Percentiles rank a stretch among this genome's conserved stretches.
phyloP scores from a whole-genome alignment of 2,329 filamentous ascomycete genomes.

The Curvularia hawaiiensis region DNA sequence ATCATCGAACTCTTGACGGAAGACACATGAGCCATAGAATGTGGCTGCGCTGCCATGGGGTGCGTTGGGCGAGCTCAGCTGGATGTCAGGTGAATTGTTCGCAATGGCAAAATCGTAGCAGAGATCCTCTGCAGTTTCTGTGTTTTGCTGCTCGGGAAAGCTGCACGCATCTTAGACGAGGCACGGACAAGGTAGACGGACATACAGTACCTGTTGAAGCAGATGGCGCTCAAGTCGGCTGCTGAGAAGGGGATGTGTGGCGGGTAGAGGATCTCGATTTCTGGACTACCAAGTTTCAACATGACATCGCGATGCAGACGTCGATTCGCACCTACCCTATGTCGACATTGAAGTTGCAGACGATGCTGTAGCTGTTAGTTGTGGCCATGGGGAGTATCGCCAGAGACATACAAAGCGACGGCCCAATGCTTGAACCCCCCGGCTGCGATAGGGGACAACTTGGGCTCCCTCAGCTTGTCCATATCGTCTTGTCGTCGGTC shows the following conservation, averaged over 20 bases:
- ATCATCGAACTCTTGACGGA: conserved; percentile 49
- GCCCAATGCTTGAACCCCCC: conserved; percentile 47
- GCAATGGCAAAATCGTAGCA: conserved; percentile 49
- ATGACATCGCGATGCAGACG: not conserved
- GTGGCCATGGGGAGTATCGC: not conserved
- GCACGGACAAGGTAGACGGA: not conserved
- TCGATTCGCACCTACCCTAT: conserved; percentile 40
- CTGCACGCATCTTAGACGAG: conserved; percentile 28
- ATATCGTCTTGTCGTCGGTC: conserved; percentile 32
- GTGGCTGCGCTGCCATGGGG: conserved; percentile 47
- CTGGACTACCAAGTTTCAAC: conserved; percentile 40
- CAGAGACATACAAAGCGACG: conserved; percentile 45
- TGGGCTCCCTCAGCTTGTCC: conserved; percentile 21
- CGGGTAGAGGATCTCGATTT: conserved; percentile 51
- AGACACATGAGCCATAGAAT: conserved; percentile 47
- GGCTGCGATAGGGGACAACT: conserved; percentile 14
- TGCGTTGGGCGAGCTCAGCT: conserved; percentile 43
- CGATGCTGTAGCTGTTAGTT: conserved; percentile 38
- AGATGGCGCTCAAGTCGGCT: conserved; percentile 49
- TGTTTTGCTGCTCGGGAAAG: conserved; percentile 51
- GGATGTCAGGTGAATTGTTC: conserved; percentile 63
- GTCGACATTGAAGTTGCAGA: conserved; percentile 53
- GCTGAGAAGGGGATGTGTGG: conserved; percentile 46
- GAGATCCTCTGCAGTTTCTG: conserved; percentile 47
- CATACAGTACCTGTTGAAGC: conserved; percentile 47